Evolutionary conservation across 352 stramenopile species (phyloP), one percentile per base, ranked within the genome.

Genomic region (Phytophthora pinifolia): DNA sequence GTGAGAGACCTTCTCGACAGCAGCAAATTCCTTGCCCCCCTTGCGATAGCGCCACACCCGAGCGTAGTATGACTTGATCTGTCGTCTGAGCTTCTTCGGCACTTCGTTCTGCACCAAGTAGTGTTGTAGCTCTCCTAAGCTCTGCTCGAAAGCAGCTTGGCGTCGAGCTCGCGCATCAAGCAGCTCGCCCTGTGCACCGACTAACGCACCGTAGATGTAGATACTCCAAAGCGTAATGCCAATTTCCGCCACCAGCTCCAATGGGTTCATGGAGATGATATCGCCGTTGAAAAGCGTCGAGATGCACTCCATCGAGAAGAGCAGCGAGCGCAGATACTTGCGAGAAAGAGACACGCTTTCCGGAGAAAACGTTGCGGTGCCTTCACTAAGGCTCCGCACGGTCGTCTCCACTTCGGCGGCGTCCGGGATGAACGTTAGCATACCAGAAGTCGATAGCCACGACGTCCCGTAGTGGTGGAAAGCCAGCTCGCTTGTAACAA

Each of bases 61-160:
- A 3, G 74, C 76, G 46, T 91, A 89, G 52, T 88, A 89, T 15
- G 82, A 69, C 51, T 91, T 88, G 53, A 89, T 82, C 37, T 89
- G 80, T 54, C 79, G 74, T 51, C 86, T 86, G 18, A 91, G 50
- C 6, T 59, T 73, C 46, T 91, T 89, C 3, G 80, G 73, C 1
- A 91, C 71, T 10, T 81, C 73, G 47, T 91, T 87, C 32, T 89
- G 67, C 6, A 87, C 54, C 27, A 91, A 45, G 39, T 91, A 91
- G 53, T 85, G 78, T 58, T 91, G 74, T 32, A 91, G 41, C 46
- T 88, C 80, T 1, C 65, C 74, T 42, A 88, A 48, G 44, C 73
- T 76, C 39, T 89, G 74, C 57, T 89, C 80, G 27, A 89, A 88
- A 0, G 70, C 54, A 5, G 80, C 80, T 22, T 86, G 66, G 12